These are phyloP conservation scores for Fraxinus sp. DNA, from an alignment of 305 asterid genomes.

Conservation along the genomic window DNA sequence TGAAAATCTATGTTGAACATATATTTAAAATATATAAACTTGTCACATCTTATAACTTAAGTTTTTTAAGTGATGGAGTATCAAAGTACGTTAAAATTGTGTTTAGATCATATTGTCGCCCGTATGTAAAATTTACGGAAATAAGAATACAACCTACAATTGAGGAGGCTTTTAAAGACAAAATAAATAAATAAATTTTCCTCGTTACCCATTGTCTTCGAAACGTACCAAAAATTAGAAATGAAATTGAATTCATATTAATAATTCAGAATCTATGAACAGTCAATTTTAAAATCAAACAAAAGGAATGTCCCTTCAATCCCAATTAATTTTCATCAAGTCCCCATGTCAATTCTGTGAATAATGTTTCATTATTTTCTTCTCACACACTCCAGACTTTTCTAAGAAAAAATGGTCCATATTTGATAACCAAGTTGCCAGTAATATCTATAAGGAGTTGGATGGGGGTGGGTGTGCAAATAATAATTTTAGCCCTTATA, in stretches of 20 bases:
- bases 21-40: too few relatives aligned
- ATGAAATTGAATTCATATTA: not conserved
- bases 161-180: not conserved
- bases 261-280: not conserved
- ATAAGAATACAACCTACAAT: not conserved
- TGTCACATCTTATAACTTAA: too few relatives aligned
- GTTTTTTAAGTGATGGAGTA: too few relatives aligned
- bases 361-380: not conserved
- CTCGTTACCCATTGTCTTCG: not conserved
- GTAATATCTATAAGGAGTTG: not conserved
- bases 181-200: too few relatives aligned
- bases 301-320: not conserved
- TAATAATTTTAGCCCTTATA: not conserved
- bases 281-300: not conserved
- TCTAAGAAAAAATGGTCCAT: not conserved
- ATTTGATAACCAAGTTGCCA: not conserved
- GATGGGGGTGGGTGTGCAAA: not conserved
- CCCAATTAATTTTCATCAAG: not conserved
- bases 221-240: not conserved
- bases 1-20: too few relatives aligned
- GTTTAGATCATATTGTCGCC: not conserved
- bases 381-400: not conserved
- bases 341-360: not conserved
- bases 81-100: too few relatives aligned
- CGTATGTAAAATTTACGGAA: too few relatives aligned